phyloP scores from a whole-genome alignment of 2,329 filamentous ascomycete species.

The Cladosporium sp. region DNA sequence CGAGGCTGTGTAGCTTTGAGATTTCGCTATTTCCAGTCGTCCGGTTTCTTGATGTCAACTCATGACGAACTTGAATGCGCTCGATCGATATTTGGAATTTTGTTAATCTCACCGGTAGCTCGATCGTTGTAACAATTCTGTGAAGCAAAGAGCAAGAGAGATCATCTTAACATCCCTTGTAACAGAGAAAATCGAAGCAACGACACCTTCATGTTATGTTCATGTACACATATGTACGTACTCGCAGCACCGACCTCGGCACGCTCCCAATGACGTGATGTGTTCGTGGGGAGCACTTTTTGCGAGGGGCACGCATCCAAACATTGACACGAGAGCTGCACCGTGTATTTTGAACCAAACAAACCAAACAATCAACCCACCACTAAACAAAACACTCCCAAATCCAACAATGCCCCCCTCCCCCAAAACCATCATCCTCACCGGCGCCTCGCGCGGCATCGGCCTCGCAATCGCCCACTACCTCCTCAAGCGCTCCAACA shows the following conservation, averaged over 20 bases:
- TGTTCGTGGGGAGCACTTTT: neutral
- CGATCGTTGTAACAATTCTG: too few species aligned
- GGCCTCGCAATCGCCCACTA: conserved; percentile 62
- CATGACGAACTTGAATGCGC: too few species aligned
- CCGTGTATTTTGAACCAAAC: neutral
- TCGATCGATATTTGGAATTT: too few species aligned
- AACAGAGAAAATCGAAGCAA: too few species aligned
- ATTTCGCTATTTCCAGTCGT: too few species aligned
- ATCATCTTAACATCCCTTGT: too few species aligned
- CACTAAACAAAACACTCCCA: neutral
- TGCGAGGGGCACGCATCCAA: neutral
- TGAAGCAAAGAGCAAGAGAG: too few species aligned
- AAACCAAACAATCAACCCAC: neutral
- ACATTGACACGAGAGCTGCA: neutral
- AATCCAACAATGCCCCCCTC: neutral
- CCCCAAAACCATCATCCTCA: conserved; percentile 48
- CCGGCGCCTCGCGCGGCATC: conserved; percentile 68
- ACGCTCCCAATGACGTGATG: neutral
- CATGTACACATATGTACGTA: too few species aligned
- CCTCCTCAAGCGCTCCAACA: conserved; percentile 58
- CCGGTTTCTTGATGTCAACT: too few species aligned
- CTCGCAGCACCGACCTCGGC: neutral
- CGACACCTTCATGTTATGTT: too few species aligned
- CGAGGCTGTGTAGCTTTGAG: too few species aligned
- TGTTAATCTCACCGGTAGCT: too few species aligned